Conservation (phyloP, 2,329 filamentous ascomycete genomes). For the Ceratocystis lukuohia region DNA sequence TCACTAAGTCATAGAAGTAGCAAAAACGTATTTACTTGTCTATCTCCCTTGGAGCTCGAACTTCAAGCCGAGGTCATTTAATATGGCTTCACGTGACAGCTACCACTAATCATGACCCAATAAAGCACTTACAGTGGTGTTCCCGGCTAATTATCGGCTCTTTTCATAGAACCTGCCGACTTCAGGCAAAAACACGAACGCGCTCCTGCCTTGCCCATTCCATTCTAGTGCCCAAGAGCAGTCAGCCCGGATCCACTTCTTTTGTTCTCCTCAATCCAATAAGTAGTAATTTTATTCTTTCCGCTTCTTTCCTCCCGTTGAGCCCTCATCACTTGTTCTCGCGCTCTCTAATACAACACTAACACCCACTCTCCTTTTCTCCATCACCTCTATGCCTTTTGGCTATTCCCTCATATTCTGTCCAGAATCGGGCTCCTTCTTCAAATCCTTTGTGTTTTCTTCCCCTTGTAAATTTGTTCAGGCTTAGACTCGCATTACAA, state of each 20-base stretch:
- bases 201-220: not conserved
- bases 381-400: not conserved
- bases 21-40: too few species aligned
- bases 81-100: not conserved
- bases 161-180: not conserved
- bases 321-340: not conserved
- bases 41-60: too few species aligned
- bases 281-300: not conserved
- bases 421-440: not conserved
- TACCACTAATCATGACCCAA: not conserved
- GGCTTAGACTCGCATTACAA: not conserved
- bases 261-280: not conserved
- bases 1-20: too few species aligned
- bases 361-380: not conserved
- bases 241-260: not conserved
- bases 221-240: not conserved
- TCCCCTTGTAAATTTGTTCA: not conserved
- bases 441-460: not conserved
- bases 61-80: too few species aligned
- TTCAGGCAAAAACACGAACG: slow-evolving; percentile 3
- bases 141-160: not conserved
- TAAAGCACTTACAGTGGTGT: not conserved
- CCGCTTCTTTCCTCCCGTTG: not conserved
- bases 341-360: too few species aligned
- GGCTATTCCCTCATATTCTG: not conserved